Evolutionary conservation across 805 yeast genomes (phyloP), one percentile per base, ranked within the genome.

Genomic region (Monosporozyma unispora): DNA sequence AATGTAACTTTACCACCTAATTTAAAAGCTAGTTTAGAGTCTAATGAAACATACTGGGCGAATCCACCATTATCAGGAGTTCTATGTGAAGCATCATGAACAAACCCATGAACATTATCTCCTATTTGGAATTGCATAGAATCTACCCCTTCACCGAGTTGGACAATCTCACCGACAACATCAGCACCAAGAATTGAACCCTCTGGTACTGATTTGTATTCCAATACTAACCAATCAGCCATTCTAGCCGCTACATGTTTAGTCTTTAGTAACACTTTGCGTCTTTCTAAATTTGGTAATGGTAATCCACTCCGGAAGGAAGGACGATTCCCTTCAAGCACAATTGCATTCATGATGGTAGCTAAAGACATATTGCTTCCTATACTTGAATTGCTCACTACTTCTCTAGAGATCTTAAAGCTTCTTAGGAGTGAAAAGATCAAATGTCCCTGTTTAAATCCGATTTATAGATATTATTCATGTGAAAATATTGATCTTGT

Each of bases 221-320:
- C 70, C 39, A 74, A 61, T 55, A 79, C 84, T 57, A 80, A 80
- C 82, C 83, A 81, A 58, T 83, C 89, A 7, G 83, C 76, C 41
- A 87, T 88, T 57, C 82, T 83, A 29, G 73, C 71, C 2, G 83
- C 87, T 46, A 64, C 75, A 7, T 84, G 78, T 18, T 63, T 60
- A 2, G 77, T 70, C 60, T 77, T 73, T 46, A 83, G 62, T 14
- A 81, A 63, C 3, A 81, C 55, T 11, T 14, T 46, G 1, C 48
- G 53, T 6, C 53, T 54, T 52, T 72, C 66, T 27, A 74, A 63
- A 21, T 54, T 58, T 23, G 73, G 72, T 3, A 67, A 54, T 9
- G 69, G 62, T 10, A 67, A 57, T 12, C 55, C 52, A 4, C 58
- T 61, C 45, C 62, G 52, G 5, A 58, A 49, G 14, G 56, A 61